Conservation (phyloP, 306 rosid species). For the Quercus suber region DNA sequence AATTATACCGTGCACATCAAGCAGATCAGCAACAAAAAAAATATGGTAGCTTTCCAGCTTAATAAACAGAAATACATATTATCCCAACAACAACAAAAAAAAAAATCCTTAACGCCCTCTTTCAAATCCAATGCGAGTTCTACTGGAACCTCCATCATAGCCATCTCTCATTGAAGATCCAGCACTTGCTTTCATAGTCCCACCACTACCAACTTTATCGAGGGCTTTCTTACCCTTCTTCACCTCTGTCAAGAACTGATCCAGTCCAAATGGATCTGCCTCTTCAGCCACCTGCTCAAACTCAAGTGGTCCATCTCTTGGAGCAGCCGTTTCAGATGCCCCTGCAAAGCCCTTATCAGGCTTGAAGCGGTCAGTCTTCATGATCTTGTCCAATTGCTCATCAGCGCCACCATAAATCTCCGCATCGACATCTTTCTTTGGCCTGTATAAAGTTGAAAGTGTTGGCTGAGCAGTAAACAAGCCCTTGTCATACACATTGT, state of each 20-base stretch:
- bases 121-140: constrained; percentile 84
- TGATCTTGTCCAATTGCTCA: constrained; percentile 87
- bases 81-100: not conserved
- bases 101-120: constrained; percentile 48
- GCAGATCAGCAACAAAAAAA: not conserved
- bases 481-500: constrained; percentile 86
- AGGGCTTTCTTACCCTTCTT: constrained; percentile 83
- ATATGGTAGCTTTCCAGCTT: not conserved
- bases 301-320: constrained; percentile 80
- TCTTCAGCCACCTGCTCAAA: constrained; percentile 80
- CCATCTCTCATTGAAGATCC: constrained; percentile 81
- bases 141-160: constrained; percentile 71
- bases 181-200: constrained; percentile 87
- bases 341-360: constrained; percentile 77
- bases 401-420: constrained; percentile 83
- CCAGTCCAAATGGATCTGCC: constrained; percentile 94
- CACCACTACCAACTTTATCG: constrained; percentile 70
- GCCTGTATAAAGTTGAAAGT: constrained; percentile 79
- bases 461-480: constrained; percentile 82
- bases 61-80: not conserved
- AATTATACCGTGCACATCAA: not conserved
- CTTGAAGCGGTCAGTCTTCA: constrained; percentile 90
- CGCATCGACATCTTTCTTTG: constrained; percentile 74
- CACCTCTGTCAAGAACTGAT: constrained; percentile 78
- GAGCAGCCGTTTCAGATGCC: constrained; percentile 62